Base-by-base conservation (phyloP, 2,329 filamentous ascomycete genomes). In the Massarina eburnea region DNA sequence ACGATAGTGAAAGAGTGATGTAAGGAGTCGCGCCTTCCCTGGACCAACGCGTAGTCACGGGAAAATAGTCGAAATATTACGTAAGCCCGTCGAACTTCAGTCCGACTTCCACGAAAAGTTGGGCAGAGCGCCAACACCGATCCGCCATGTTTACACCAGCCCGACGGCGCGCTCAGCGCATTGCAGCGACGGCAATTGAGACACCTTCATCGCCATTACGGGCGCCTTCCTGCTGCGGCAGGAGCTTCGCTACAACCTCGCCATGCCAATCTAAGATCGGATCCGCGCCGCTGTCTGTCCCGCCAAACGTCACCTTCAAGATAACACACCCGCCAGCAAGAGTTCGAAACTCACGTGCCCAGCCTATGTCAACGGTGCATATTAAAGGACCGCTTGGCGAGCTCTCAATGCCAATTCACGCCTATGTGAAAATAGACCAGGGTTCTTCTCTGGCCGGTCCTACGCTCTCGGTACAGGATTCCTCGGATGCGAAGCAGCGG, bases 371-470 rank as follows among this genome's bases (percentile, higher is more conserved):
- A 57, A 86, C 77, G 2, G 81, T 95, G 42, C 84, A 86, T 41
- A 82, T 96, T 34, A 83, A 85, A 61, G 92, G 92, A 5, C 92
- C 92, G 3, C 73, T 94, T 58, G 92, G 91, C 39, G 82, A 87
- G 70, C 77, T 96, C 71, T 82, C 84, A 14, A 80, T 95, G 61
- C 79, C 84, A 14, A 80, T 97, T n/a, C 91, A 90, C 1, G 77
- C 84, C 1, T 99, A 88, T 68, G 74, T 97, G 45, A 81, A 76
- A 27, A 77, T 97, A 51, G 75, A 83, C 45, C 81, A 87, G 55
- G 86, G 95, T 64, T 68, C 75, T 17, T 78, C 78, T 40, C 73
- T 78, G 21, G 77, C 80, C 55, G 87, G 85, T 62, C 82, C 85
- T 9, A 78, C 78, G 24, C 74, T 99, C 55, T 82, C 77, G 44